Evolutionary conservation across 2,329 filamentous ascomycete species (phyloP).

Genomic region (Xylariaceae sp.): DNA sequence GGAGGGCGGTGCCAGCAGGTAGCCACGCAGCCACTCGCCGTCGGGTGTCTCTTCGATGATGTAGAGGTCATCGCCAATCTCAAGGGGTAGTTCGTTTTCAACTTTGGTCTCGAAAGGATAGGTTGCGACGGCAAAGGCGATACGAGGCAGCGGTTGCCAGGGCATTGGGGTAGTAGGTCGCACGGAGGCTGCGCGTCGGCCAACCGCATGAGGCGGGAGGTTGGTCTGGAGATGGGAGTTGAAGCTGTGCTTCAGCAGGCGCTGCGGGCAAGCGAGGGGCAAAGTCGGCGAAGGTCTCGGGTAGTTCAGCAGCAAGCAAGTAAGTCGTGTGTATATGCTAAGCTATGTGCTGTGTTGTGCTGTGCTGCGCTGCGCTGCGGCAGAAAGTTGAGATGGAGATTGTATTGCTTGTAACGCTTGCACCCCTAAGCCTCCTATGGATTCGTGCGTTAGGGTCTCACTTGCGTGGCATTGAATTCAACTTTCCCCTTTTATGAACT

Average conservation of each 20-base stretch:
- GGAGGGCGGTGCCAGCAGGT: conserved; percentile 92
- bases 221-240: conserved; percentile 17
- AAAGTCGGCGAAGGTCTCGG: conserved; percentile 1
- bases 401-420: background rate
- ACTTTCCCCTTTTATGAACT: conserved; percentile 9
- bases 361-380: conserved; percentile 1
- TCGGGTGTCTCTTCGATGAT: conserved; percentile 96
- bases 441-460: conserved; percentile 16
- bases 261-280: conserved; percentile 28
- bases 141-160: conserved; percentile 95
- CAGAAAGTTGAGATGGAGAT: conserved; percentile 13
- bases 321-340: conserved; percentile 2
- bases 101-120: conserved; percentile 90
- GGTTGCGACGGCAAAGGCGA: conserved; percentile 96
- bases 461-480: conserved; percentile 22
- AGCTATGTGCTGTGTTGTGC: background rate
- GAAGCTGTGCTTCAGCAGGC: conserved; percentile 17
- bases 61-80: conserved; percentile 98
- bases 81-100: conserved; percentile 90
- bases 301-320: conserved; percentile 9
- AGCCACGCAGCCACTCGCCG: conserved; percentile 92
- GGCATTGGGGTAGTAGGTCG: conserved; percentile 68
- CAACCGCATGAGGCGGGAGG: conserved; percentile 42
- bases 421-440: conserved; percentile 12
- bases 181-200: conserved; percentile 41